Evolutionary conservation across 495 filamentous ascomycete genomes (phyloP), one percentile per base, ranked within the genome.

Genomic region (Neurospora sp.): DNA sequence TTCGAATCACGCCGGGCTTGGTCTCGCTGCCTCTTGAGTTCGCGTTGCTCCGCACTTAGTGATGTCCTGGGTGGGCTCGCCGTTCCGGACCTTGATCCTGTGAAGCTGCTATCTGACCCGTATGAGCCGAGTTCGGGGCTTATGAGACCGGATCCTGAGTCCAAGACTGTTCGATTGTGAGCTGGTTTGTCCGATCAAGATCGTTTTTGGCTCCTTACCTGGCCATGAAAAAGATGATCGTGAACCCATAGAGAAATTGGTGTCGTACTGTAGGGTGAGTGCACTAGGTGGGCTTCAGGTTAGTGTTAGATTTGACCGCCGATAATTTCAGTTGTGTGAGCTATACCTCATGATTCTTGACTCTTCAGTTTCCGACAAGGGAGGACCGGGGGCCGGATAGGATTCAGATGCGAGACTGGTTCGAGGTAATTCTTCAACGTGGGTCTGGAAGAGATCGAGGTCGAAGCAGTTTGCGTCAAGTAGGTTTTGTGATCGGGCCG

Each of bases 11-110:
- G 81, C 35, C 85, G 79, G 40, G 80, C 83, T 70, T 84, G 84
- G 72, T 86, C 84, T 54, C 81, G 79, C 72, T 87, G 85, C 59
- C 83, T 81, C 76, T 86, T 87, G 5, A 86, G 76, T 70, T 85
- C 84, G 66, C 85, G 80, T 74, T 86, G 84, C 74, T 86, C 84
- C 5, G 84, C 78, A 8, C 83, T 85, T 59, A 87, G 78, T 12
- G 78, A 78, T 71, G 76, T 80, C 70, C 83, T 79, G 4, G 85
- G 83, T 5, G 84, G 84, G 80, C 85, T 86, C 37, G 81, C 81
- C 39, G 83, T 86, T 59, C 82, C 79, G 9, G 84, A 86, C 74
- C 83, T 78, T 14, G 85, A 83, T 37, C 75, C 79, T 6, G 81
- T 85, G 39, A 84, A 72, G 75, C 83, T 85, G 71, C 80, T 77